Evolutionary conservation across 371 early-diverging fungal species (phyloP).

Genomic region (Mucor lusitanicus): DNA sequence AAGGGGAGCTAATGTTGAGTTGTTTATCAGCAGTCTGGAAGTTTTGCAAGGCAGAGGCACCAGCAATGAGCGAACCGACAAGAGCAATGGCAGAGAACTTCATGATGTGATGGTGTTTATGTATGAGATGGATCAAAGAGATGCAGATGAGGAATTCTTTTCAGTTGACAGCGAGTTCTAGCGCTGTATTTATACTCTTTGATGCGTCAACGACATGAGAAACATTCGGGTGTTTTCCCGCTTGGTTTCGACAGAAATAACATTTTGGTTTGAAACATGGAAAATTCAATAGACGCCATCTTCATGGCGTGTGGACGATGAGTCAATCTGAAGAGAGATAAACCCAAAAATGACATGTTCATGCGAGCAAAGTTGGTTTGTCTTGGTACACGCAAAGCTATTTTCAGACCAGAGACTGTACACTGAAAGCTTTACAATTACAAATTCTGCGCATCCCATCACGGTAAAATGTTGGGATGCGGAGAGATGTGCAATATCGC

Average conservation of each 20-base stretch:
- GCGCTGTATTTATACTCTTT: not conserved
- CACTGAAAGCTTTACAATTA: no score
- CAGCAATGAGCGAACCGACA: not conserved
- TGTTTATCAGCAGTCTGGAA: constrained; percentile 5
- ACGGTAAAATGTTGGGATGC: not conserved
- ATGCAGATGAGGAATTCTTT: not conserved
- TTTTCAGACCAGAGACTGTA: not conserved
- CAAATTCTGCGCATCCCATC: no score
- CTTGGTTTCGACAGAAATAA: not conserved
- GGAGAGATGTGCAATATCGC: not conserved
- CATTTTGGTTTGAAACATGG: not conserved
- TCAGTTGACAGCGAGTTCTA: not conserved
- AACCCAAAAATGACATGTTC: not conserved
- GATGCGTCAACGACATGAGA: not conserved
- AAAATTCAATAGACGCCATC: not conserved
- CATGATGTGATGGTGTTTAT: not conserved
- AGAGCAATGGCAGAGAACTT: constrained; percentile 1
- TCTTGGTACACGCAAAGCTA: not conserved
- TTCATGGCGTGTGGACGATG: not conserved
- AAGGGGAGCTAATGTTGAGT: constrained; percentile 23
- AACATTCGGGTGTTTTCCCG: not conserved
- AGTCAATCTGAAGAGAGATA: not conserved
- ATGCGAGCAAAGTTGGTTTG: not conserved
- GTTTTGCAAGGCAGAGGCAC: not conserved
- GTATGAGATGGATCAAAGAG: not conserved